phyloP scores from a whole-genome alignment of 108 stramenopile species.

The Cafeteria roenbergensis region DNA sequence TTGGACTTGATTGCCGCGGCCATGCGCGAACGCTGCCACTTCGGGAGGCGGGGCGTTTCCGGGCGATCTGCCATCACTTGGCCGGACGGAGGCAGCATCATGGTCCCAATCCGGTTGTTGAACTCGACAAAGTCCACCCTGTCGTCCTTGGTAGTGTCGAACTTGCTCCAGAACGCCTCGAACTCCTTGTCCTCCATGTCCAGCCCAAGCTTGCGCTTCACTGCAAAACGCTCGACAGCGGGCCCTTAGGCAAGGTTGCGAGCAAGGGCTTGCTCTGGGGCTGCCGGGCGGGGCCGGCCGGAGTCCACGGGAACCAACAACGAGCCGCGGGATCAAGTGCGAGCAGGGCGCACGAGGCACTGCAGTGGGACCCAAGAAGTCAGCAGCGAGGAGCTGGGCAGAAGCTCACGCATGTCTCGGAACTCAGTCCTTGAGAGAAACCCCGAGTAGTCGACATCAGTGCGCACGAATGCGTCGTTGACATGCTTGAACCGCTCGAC shows the following conservation, averaged over 20 bases:
- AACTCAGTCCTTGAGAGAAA: not conserved
- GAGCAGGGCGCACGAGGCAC: no score
- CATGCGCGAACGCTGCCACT: not conserved
- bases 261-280: no score
- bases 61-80: not conserved
- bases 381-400: no score
- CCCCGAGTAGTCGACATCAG: not conserved
- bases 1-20: not conserved
- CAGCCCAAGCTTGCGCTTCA: no score
- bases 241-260: no score
- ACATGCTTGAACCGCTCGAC: not conserved
- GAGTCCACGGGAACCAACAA: no score
- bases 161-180: not conserved
- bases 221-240: no score
- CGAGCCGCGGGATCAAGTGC: no score
- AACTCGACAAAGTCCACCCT: not conserved
- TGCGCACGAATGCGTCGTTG: constrained; percentile 11
- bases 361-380: no score
- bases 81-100: constrained; percentile 1
- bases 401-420: constrained; percentile 1
- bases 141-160: not conserved
- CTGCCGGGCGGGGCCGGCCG: no score
- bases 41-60: not conserved
- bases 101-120: constrained; percentile 2
- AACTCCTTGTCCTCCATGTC: not conserved